These are phyloP conservation scores for Haematococcus lacustris DNA, from an alignment of 139 green algal genomes.

Conservation along the genomic window DNA sequence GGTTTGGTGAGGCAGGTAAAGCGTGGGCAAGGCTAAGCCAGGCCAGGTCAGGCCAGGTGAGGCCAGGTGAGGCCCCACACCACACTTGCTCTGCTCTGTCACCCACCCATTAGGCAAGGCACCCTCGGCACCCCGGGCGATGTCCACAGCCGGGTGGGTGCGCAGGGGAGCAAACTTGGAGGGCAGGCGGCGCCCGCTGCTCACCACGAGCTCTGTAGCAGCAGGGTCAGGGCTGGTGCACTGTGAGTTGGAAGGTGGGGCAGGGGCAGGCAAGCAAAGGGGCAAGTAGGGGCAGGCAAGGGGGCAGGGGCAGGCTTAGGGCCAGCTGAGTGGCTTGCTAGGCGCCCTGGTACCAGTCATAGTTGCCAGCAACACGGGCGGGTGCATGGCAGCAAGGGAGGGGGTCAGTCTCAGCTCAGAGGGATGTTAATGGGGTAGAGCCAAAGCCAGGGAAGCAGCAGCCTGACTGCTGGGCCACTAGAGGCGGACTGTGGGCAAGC, in stretches of 20 bases:
- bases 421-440: no score
- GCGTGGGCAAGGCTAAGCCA: not conserved
- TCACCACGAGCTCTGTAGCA: constrained; percentile 25
- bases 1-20: not conserved
- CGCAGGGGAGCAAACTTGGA: constrained; percentile 26
- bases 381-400: not conserved
- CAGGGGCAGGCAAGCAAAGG: not conserved
- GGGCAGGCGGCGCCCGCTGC: constrained; percentile 19
- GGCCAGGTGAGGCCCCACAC: not conserved
- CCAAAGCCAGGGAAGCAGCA: no score
- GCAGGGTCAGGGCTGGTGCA: not conserved
- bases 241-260: no score
- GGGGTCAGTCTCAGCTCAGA: not conserved
- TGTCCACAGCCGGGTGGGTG: constrained; percentile 39
- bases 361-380: not conserved
- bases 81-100: not conserved
- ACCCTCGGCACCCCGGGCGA: constrained; percentile 36
- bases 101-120: constrained; percentile 37
- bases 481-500: no score
- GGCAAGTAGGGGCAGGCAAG: not conserved
- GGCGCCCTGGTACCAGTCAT: not conserved
- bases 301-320: not conserved
- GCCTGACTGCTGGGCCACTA: no score
- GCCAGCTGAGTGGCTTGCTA: not conserved
- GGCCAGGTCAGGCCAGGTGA: not conserved